Evolutionary conservation across 176 grass and related monocot genomes (phyloP).

Genomic region (Phyllostachys edulis): DNA sequence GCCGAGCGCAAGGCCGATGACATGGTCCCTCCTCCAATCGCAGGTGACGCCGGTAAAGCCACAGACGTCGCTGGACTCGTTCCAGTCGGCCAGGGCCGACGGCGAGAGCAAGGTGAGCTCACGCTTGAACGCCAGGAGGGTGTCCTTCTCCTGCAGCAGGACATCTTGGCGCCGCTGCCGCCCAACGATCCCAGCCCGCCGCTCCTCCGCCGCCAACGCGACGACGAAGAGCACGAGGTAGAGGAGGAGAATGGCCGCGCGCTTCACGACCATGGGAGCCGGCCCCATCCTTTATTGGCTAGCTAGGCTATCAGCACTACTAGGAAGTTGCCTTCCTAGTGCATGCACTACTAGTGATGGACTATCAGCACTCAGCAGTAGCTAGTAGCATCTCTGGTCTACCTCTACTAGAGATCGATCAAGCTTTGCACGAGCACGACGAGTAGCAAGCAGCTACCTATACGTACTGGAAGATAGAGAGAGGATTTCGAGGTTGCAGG

Average conservation of each 20-base stretch:
- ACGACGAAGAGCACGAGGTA: slow-evolving; percentile 26
- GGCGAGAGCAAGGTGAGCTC: slow-evolving; percentile 26
- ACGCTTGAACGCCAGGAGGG: slow-evolving; percentile 66
- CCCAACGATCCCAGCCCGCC: not conserved
- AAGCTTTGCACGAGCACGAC: not conserved
- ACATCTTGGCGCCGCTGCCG: not conserved
- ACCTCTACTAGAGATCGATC: not conserved
- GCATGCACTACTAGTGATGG: not conserved
- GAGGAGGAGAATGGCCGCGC: slow-evolving; percentile 29
- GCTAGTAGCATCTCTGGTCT: slow-evolving; percentile 7
- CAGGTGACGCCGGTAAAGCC: slow-evolving; percentile 54
- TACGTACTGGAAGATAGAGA: not conserved
- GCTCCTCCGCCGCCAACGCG: not conserved
- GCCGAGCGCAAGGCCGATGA: slow-evolving; percentile 33
- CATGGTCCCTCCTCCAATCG: slow-evolving; percentile 46
- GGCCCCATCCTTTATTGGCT: slow-evolving; percentile 39
- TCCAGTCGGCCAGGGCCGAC: slow-evolving; percentile 57
- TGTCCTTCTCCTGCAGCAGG: slow-evolving; percentile 49
- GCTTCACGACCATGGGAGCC: slow-evolving; percentile 32
- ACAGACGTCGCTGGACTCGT: slow-evolving; percentile 66
- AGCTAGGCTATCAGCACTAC: too few species aligned
- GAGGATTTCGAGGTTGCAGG: not conserved
- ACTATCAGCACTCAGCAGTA: not conserved
- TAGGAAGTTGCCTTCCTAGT: not conserved
- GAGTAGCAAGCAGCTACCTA: not conserved